Base-by-base conservation (phyloP, 1,284 basidiomycete species). In the Rhodotorula mucilaginosa region DNA sequence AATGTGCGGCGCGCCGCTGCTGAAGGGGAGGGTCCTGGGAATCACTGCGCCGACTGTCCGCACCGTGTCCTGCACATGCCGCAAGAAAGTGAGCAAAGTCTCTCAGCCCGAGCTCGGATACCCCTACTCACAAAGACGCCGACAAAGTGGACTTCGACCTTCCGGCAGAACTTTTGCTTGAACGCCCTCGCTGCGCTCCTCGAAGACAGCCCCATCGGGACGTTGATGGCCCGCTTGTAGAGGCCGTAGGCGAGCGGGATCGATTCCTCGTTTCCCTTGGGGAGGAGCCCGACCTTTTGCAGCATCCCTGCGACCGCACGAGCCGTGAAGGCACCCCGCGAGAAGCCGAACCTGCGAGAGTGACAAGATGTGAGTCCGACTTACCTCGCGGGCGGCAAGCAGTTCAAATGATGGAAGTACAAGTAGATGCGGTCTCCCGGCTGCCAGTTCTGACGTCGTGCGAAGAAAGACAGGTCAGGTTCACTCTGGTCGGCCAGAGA, bases 11-110 rank as follows among this genome's bases (percentile, higher is more conserved):
- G 88, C 89, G 26, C 85, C 86, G 3, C 83, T 84, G 0, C 86
- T 86, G 78, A 88, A 88, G 4, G 90, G 89, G 57, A 91, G 81
- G 12, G 81, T 83, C 21, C 83, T 81, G 70, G 84, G 81, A n/a
- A 86, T 84, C 44, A 90, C 71, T 5, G 88, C 72, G 1, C 89
- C 89, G 48, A 88, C 88, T 65, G 87, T 87, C 10, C 86, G 82
- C 18, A 89, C 88, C 0, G 88, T 89, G 67, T 89, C 88, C 87
- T 65, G 46, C 31, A 10, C 23, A 19, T 2, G n/a, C 8, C 88
- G 83, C 4, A 7, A 8, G 34, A 8, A 34, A 34, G 34, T 34
- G 8, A 34, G 26, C 23, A 34, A 8, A 3, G 0, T 23, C 16
- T 44, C 12, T 6, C 10, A 18, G 46, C 18, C 18, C 31, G 29